Conservation (phyloP, 208 protist genomes). For the Spironucleus salmonicida region DNA sequence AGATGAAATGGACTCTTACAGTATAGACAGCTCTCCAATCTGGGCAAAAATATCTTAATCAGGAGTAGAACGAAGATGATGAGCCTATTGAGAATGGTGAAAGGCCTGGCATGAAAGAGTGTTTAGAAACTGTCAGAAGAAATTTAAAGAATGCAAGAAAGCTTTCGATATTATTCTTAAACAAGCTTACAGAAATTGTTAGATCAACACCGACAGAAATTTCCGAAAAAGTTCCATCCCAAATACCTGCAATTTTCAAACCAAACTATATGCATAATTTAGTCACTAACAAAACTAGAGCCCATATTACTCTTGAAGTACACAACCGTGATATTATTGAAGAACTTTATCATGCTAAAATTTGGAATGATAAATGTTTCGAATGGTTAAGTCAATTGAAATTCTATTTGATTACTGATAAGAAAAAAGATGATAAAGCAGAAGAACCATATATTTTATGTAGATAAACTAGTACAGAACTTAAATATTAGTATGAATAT, state of each 20-base stretch:
- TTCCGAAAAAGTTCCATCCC: neutral
- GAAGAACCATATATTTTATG: slow-evolving; percentile 50
- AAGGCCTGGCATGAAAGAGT: neutral
- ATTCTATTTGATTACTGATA: slow-evolving; percentile 70
- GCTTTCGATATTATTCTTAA: slow-evolving; percentile 6
- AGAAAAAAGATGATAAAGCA: neutral
- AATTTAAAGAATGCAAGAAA: slow-evolving; percentile 24
- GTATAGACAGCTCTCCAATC: neutral
- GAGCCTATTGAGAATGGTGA: neutral
- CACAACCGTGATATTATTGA: slow-evolving; percentile 86
- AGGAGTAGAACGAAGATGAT: neutral
- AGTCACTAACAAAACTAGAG: slow-evolving; percentile 8
- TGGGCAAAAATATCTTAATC: neutral
- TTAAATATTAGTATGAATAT: slow-evolving; percentile 89
- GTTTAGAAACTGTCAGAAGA: slow-evolving; percentile 9
- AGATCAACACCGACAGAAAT: neutral
- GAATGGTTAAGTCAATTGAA: slow-evolving; percentile 82
- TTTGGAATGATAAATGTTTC: slow-evolving; percentile 58
- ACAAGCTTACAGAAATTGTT: slow-evolving; percentile 14
- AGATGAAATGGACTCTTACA: slow-evolving; percentile 14
- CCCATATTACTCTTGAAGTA: slow-evolving; percentile 84
- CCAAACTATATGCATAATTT: neutral
- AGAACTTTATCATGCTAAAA: slow-evolving; percentile 56
- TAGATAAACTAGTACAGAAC: slow-evolving; percentile 65
- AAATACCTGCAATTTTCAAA: too few relatives aligned